These are phyloP conservation scores for Nemania sp. DNA, from an alignment of 2,329 filamentous ascomycete genomes.

Conservation along the genomic window DNA sequence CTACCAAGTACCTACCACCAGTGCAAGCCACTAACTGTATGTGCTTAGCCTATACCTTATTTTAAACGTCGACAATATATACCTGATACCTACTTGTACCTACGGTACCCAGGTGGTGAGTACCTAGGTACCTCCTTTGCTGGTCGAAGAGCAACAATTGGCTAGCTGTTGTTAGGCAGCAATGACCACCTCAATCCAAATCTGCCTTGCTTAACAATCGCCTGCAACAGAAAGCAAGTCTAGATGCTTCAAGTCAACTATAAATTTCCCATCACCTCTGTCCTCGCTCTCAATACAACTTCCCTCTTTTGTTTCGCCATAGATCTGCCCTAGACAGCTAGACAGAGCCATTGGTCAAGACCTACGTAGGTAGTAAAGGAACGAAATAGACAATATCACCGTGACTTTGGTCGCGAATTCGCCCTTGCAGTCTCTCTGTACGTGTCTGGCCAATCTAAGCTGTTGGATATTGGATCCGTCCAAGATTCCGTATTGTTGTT, in stretches of 20 bases:
- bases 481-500: too few relatives aligned
- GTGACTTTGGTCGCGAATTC: conserved; percentile 8
- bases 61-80: too few relatives aligned
- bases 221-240: conserved; percentile 1
- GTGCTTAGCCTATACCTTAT: not conserved
- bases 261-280: conserved; percentile 20
- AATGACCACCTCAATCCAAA: conserved; percentile 29
- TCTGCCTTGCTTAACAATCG: conserved; percentile 42
- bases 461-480: too few relatives aligned
- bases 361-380: not conserved
- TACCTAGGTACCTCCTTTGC: too few relatives aligned
- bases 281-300: not conserved
- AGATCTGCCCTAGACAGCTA: not conserved
- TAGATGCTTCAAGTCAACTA: conserved; percentile 25
- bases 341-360: conserved; percentile 4
- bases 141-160: conserved; percentile 2
- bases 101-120: too few relatives aligned
- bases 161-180: conserved; percentile 27
- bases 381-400: conserved; percentile 1
- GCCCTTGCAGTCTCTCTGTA: not conserved
- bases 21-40: not conserved
- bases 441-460: not conserved
- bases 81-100: too few relatives aligned
- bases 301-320: not conserved
- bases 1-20: too few relatives aligned